Evolutionary conservation across 2,329 filamentous ascomycete genomes (phyloP), one percentile per base, ranked within the genome.

Genomic region (Alternaria arborescens): DNA sequence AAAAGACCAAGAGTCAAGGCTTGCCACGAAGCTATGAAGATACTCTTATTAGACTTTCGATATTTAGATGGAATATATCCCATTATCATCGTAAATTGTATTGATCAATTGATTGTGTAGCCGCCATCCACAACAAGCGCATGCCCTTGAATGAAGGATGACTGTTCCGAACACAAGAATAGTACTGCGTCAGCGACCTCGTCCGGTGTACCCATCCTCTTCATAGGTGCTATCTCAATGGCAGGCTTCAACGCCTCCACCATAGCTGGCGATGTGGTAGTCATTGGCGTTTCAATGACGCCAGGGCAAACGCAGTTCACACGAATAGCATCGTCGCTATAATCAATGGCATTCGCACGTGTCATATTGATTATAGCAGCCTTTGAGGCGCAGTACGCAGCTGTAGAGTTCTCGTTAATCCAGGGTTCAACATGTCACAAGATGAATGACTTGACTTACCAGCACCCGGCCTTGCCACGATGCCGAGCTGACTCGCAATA

Each of bases 231-330:
- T 59, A 79, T 80, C 20, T 70, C 58, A 34, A 85, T 75, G 24
- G 83, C 81, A 26, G 71, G 68, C 56, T 68, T 72, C 41, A 76
- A 41, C 22, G 69, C 75, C 66, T 82, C 74, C 2, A 61, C 56
- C 48, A 75, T 75, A 4, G 71, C 64, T 8, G 64, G 59, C 4
- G 69, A 71, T 54, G 75, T 72, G 8, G 62, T 67, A 0, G 67
- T 64, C 61, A 69, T 70, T 0, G 82, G 81, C 5, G 82, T 84
- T 53, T 77, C 77, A 38, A 84, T 79, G 38, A 82, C 83, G 11
- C 81, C 78, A 0, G 86, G 86, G 60, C 86, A 88, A 40, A 88
- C 82, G 18, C 84, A 86, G 65, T 89, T 89, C 65, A 89, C 83
- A 51, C 86, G 81, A 54, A 89, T 87, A 1, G 53, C 60, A 44